phyloP scores from a whole-genome alignment of 345 rosid genomes.

The Aurinia saxatilis region DNA sequence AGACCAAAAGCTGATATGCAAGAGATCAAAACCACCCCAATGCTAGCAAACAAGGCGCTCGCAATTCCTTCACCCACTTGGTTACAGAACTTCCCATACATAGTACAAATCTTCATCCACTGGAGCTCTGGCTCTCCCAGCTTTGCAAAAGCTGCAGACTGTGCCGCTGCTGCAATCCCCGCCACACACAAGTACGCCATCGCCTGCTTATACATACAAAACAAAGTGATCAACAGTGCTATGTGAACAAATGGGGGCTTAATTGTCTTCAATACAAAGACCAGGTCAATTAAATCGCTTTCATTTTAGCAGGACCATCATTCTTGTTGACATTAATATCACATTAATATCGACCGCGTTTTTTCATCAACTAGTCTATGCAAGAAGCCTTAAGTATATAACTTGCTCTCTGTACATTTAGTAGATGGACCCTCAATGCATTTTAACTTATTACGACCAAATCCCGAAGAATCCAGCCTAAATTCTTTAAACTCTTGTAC shows the following conservation, averaged over 20 bases:
- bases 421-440: neutral
- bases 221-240: neutral
- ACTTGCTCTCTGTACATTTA: neutral
- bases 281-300: neutral
- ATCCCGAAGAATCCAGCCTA: neutral
- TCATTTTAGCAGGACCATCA: conserved; percentile 1
- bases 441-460: neutral
- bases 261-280: neutral
- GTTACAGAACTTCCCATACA: conserved; percentile 83
- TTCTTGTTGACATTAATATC: neutral
- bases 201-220: conserved; percentile 37
- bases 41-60: conserved; percentile 41
- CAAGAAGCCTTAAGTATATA: neutral
- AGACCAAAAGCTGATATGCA: conserved; percentile 72
- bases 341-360: neutral
- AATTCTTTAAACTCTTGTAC: neutral
- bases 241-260: neutral
- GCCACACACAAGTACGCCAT: conserved; percentile 72
- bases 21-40: conserved; percentile 53
- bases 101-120: conserved; percentile 77
- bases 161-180: conserved; percentile 59
- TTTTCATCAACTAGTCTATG: neutral
- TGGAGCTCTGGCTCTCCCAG: conserved; percentile 77
- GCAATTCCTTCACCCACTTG: conserved; percentile 75
- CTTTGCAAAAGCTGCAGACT: conserved; percentile 72